Evolutionary conservation across 1,284 basidiomycete genomes (phyloP), one percentile per base, ranked within the genome.

Genomic region (Ganoderma leucocontextum): DNA sequence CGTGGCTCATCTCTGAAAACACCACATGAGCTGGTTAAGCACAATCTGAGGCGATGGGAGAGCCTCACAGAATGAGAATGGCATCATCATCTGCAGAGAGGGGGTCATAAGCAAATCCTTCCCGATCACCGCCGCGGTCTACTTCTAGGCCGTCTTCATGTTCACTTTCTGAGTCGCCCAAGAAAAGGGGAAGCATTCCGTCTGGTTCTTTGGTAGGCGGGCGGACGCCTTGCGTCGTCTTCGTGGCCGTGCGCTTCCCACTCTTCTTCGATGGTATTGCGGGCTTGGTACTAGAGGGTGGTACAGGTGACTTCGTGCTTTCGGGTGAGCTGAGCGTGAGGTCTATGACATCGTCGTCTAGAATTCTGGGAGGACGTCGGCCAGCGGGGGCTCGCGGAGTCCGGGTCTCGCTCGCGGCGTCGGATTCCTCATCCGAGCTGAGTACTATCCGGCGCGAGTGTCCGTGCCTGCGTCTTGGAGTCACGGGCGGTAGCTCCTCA

Each of bases 51-150:
- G 19, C 15, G 25, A n/a, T 10, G 25, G 6, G 25, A 25, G 35
- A 15, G n/a, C 75, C 87, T 69, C 74, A 89, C 86, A 87, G 75
- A 19, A 82, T 75, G 29, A 89, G 80, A 52, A 87, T 82, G 6
- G 82, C 82, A 19, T 81, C 82, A 62, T 85, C 83, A 66, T 74
- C 64, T 8, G 55, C 17, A 4, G 58, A 41, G 29, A 69, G 71
- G 2, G 69, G 69, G n/a, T 69, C 71, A 33, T 47, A 12, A 2
- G 9, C 13, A 7, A 12, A 9, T 1, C 19, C 57, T 19, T 39
- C 57, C 5, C 22, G 3, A 36, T 10, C 57, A 58, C 13, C n/a
- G 15, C 10, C 29, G 41, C 10, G 60, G 6, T 33, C 41, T 12
- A 12, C 9, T 2, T 66, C 41, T 10, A 81, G 25, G 29, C 49